Evolutionary conservation across 2,329 filamentous ascomycete species (phyloP), one percentile per base, ranked within the genome.

Genomic region (Nigrospora osmanthi): DNA sequence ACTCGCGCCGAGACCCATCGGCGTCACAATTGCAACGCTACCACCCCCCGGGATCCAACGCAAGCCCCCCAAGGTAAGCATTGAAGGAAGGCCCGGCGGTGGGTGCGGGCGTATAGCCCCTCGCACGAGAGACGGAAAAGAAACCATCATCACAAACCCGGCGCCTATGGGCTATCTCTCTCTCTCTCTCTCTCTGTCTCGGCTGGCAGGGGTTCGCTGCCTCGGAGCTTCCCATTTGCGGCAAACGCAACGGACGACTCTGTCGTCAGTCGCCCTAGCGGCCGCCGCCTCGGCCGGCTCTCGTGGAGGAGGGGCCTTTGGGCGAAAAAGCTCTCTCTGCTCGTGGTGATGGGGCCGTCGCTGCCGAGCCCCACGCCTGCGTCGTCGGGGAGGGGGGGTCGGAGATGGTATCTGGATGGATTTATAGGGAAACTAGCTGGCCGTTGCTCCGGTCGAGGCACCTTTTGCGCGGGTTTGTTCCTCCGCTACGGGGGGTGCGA

Each of bases 11-110:
- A 35, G 34, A 31, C 39, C 39, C 39, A n/a, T 41, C 16, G 19
- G 39, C 30, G 39, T 41, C 11, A 19, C 39, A 41, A 34, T 41
- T 41, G 31, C 39, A 33, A 41, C 39, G 39, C 39, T 41, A 23
- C 28, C 31, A 41, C 1, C 34, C 6, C 13, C 17, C 14, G 14
- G 37, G 30, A 12, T 28, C 23, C 15, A 33, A 41, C 23, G 32
- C 31, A 41, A 23, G 32, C 32, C 16, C n/a, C 23, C 31, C 6
- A 16, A 41, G 34, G 13, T 33, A 34, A 16, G 19, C 13, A 34
- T 33, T 34, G 23, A 41, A n/a, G 34, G 31, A 33, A 31, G 16
- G 16, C 34, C 16, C 39, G 32, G 39, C 30, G 28, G 6, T 28
- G 23, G 23, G 7, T 23, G 33, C 14, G 11, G 15, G 38, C 16